Evolutionary conservation across 139 green algal species (phyloP).

Genomic region (Coelastrella sp.): DNA sequence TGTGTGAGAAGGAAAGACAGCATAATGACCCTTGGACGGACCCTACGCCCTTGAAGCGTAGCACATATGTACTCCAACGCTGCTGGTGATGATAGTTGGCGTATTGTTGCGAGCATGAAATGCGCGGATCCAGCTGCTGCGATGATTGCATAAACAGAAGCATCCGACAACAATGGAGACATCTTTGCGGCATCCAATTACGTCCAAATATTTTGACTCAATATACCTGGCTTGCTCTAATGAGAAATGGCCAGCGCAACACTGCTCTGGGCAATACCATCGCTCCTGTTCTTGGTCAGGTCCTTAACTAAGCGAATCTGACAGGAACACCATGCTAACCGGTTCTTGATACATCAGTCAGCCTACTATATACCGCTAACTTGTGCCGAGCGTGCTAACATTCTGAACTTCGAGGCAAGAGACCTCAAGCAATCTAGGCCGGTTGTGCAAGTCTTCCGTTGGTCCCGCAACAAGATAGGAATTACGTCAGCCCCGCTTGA

Average conservation of each 20-base stretch:
- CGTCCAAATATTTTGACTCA: no score
- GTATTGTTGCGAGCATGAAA: no score
- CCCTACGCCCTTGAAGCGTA: no score
- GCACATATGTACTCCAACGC: no score
- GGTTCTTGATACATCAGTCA: neutral
- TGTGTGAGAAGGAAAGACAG: neutral
- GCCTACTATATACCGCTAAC: neutral
- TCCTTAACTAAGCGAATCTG: neutral
- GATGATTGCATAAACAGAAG: neutral
- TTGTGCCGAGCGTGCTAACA: neutral
- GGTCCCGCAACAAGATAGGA: neutral
- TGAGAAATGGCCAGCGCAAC: neutral
- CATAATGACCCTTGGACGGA: neutral
- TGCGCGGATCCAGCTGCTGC: no score
- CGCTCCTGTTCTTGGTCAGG: neutral
- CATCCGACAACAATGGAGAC: neutral
- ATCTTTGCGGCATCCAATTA: neutral
- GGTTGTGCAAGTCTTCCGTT: neutral
- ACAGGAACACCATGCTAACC: neutral
- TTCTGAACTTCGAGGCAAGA: neutral
- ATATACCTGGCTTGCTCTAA: neutral
- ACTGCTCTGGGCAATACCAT: slow-evolving; percentile 6
- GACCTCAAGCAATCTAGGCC: neutral
- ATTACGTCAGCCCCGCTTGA: neutral
- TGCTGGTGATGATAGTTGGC: no score